These are phyloP conservation scores for Backusella australiensis DNA, from an alignment of 192 early-diverging fungal species.

Conservation along the genomic window DNA sequence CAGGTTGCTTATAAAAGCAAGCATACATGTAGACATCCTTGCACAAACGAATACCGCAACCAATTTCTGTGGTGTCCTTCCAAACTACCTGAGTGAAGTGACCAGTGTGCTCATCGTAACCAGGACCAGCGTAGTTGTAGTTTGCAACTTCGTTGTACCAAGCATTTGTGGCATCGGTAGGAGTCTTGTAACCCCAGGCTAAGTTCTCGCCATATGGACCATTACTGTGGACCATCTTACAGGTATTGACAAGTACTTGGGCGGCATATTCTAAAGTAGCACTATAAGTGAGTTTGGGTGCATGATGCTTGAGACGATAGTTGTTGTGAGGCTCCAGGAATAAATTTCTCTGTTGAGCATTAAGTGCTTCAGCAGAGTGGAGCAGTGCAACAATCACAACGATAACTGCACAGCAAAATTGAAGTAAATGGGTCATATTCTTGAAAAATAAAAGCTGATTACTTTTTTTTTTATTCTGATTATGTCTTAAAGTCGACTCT, in stretches of 20 bases:
- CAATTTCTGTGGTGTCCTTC: conserved; percentile 28
- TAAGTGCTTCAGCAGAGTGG: not conserved
- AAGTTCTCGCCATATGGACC: conserved; percentile 43
- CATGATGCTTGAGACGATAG: conserved; percentile 35
- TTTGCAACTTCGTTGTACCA: conserved; percentile 44
- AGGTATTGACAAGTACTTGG: conserved; percentile 34
- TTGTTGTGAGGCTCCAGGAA: conserved; percentile 39
- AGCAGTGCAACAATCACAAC: not conserved
- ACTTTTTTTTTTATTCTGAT: not conserved
- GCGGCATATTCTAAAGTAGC: conserved; percentile 31
- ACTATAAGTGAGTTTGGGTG: conserved; percentile 39
- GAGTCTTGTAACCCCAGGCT: conserved; percentile 36
- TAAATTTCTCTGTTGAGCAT: not conserved
- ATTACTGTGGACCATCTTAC: conserved; percentile 40
- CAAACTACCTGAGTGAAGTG: conserved; percentile 50
- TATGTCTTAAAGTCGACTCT: not conserved
- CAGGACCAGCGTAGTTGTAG: conserved; percentile 42
- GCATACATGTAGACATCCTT: conserved; percentile 34
- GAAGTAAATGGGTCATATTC: not conserved
- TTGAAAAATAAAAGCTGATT: not conserved
- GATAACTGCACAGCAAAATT: not conserved
- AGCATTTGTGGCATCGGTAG: conserved; percentile 25
- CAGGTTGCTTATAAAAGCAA: conserved; percentile 42
- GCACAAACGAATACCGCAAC: conserved; percentile 31
- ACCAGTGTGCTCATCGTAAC: conserved; percentile 33